Evolutionary conservation across 192 early-diverging fungal genomes (phyloP), one percentile per base, ranked within the genome.

Genomic region (Coemansia sp.): DNA sequence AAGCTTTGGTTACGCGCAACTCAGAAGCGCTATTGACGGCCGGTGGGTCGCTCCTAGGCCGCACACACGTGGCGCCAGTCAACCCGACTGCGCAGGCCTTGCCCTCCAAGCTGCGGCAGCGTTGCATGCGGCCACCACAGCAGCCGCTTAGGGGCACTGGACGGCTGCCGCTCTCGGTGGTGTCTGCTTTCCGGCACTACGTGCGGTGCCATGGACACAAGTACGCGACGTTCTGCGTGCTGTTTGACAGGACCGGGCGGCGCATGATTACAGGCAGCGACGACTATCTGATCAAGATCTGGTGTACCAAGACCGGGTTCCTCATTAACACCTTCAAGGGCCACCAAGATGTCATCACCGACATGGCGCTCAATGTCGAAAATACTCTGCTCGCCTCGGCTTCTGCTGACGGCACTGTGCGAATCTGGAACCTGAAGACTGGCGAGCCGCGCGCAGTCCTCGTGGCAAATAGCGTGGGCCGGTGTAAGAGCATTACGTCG

Each of bases 221-320:
- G 49, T 87, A 79, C 62, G 86, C 92, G 29, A 89, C 88, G n/a
- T 95, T 88, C 69, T 93, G 89, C 74, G 84, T 90, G 18, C 74
- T 87, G 43, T 95, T 95, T 72, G 94, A 95, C 78, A 84, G 86
- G 52, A 89, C 91, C 0, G 88, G 90, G 20, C 80, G 85, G 38
- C 86, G 92, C 16, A 84, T 93, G 61, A 88, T 94, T 50, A 95
- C 94, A 62, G 95, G 93, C 62, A 93, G 92, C 77, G 95, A 96
- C 75, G 95, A 96, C 74, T 92, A 87, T 46, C 69, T 96, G 29
- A 88, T 96, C 63, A 96, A 94, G 63, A 83, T 95, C 3, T 96
- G 93, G 93, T 92, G 91, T 73, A 87, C 92, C 22, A 79, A 86
- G 2, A 90, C 92, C 8, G 95, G 93, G 33, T 89, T 86, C 62